Conservation (phyloP, 1,139 yeast genomes). For the Candida gigantensis region DNA sequence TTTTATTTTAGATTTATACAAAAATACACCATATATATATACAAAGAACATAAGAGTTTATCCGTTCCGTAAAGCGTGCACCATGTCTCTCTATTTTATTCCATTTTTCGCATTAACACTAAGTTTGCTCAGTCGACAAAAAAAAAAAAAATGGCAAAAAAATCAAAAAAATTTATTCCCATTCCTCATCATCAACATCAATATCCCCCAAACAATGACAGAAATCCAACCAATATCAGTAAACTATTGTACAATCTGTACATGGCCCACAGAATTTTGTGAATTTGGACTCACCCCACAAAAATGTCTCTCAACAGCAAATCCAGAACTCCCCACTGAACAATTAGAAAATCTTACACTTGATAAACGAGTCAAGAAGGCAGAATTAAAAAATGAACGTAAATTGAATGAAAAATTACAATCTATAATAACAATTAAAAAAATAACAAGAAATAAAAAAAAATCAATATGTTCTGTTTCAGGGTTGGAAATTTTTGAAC, state of each 20-base stretch:
- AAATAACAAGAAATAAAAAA: conserved; percentile 88
- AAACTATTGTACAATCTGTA: conserved; percentile 79
- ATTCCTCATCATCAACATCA: conserved; percentile 4
- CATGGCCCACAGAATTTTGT: conserved; percentile 91
- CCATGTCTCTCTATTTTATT: too few species aligned
- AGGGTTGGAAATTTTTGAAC: conserved; percentile 85
- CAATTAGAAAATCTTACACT: not conserved
- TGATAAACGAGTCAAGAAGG: conserved; percentile 80
- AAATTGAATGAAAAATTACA: conserved; percentile 77
- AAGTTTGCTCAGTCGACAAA: too few species aligned
- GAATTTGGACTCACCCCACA: conserved; percentile 84
- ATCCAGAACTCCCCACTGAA: conserved; percentile 58
- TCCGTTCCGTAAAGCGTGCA: too few species aligned
- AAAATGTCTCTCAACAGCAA: conserved; percentile 84
- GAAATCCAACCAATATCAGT: conserved; percentile 41
- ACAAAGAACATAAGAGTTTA: too few species aligned
- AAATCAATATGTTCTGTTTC: conserved; percentile 85
- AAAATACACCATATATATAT: conserved; percentile 5
- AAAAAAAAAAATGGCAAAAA: too few species aligned
- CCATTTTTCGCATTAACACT: too few species aligned
- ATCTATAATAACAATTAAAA: conserved; percentile 77
- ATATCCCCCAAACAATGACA: not conserved
- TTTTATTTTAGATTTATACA: conserved; percentile 4
- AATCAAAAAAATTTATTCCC: too few species aligned
- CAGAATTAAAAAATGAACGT: conserved; percentile 84